Evolutionary conservation across 2,329 filamentous ascomycete species (phyloP), one percentile per base, ranked within the genome.

Genomic region (Claviceps sp.): DNA sequence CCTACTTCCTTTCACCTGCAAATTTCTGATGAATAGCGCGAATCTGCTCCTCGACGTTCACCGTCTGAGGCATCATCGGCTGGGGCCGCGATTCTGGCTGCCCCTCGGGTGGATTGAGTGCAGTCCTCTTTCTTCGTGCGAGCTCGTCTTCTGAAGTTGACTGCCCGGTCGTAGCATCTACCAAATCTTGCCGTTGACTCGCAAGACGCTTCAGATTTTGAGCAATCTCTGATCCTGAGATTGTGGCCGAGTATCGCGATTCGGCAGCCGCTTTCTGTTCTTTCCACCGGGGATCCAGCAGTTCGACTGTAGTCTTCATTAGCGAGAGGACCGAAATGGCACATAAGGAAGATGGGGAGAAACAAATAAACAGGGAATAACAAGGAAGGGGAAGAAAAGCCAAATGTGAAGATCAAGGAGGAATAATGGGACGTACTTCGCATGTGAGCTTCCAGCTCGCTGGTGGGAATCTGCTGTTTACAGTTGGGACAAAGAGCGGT

Each of bases 151-250:
- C 82, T 4, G 82, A 77, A 37, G 89, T 68, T 1, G 80, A 74
- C 57, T 84, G 75, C 1, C 85, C 85, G 0, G 83, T 84, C 16
- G 79, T 75, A 1, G 77, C 73, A 59, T 96, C 90, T 59, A 95
- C 95, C 18, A 96, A 79, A 61, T 96, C 91, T 58, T 79, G 85
- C 47, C 91, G 81, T 67, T 95, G 87, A 58, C 87, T 90, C 24
- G 90, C 89, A 49, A 97, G 75, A n/a, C 91, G 84, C 73, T 97
- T 97, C 56, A 97, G 78, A 65, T 97, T 96, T 66, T 89, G 90
- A 49, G 89, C 90, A 46, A 95, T 89, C 60, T 97, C 91, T 37
- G 78, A 81, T 3, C 88, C 91, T 1, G 85, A 87, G 9, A 95
- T 71, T 61, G 95, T 96, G 9, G 89, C 90, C 1, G 87, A 81